A percentile compares a stretch with the other conserved stretches of the same genome.
phyloP scores from a whole-genome alignment of 2,329 filamentous ascomycete species.

The Penicillium crustosum region DNA sequence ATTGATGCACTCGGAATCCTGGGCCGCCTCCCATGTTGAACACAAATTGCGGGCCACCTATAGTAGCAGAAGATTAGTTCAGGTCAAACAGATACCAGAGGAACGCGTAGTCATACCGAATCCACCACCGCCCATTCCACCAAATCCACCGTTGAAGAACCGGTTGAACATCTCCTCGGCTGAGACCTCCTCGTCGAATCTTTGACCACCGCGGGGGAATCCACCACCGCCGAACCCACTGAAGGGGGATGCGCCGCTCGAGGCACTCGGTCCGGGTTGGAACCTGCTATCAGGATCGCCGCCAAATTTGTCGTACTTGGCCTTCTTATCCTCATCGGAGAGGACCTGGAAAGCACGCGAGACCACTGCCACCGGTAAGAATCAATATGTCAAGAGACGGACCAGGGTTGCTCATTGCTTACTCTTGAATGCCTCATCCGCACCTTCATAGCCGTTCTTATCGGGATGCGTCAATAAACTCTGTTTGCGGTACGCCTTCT shows the following conservation, averaged over 20 bases:
- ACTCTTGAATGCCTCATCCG: slow-evolving; percentile 97
- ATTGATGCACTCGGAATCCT: slow-evolving; percentile 91
- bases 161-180: slow-evolving; percentile 96
- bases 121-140: slow-evolving; percentile 55
- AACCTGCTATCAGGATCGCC: slow-evolving; percentile 91
- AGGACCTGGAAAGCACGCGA: slow-evolving; percentile 89
- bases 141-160: slow-evolving; percentile 79
- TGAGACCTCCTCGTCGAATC: slow-evolving; percentile 86
- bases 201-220: slow-evolving; percentile 49
- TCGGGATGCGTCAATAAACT: slow-evolving; percentile 94
- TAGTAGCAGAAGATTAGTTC: neutral
- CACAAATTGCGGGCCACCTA: slow-evolving; percentile 78
- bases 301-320: slow-evolving; percentile 83
- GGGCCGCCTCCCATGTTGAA: slow-evolving; percentile 94
- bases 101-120: slow-evolving; percentile 55
- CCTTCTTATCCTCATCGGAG: slow-evolving; percentile 88
- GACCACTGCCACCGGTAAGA: slow-evolving; percentile 60
- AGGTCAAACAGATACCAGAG: too few relatives aligned
- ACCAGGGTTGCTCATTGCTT: slow-evolving; percentile 31
- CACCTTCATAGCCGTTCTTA: slow-evolving; percentile 94
- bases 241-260: slow-evolving; percentile 44
- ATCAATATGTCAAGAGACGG: neutral
- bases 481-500: slow-evolving; percentile 95
- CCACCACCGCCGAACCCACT: slow-evolving; percentile 51
- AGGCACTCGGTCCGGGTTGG: slow-evolving; percentile 51